Conservation (phyloP, 768 basidiomycete genomes). For the Pholiota microspora region DNA sequence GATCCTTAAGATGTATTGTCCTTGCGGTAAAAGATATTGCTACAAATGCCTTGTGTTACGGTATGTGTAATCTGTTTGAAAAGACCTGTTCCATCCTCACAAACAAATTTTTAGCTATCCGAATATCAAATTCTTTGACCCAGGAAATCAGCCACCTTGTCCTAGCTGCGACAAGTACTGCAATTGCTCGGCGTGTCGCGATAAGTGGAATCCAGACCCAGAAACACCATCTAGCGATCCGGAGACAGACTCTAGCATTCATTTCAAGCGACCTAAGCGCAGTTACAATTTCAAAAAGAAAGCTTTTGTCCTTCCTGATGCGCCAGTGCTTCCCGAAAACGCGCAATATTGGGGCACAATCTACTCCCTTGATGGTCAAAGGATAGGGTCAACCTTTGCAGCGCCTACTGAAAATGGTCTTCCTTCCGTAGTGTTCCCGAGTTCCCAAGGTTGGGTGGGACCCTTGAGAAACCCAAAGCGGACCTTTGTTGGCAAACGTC, state of each 20-base stretch:
- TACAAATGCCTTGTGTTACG: conserved; percentile 15
- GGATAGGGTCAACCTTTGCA: background rate
- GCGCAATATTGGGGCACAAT: conserved; percentile 8
- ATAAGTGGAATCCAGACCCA: background rate
- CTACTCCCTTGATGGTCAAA: conserved; percentile 1
- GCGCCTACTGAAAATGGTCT: background rate
- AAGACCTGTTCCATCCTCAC: background rate
- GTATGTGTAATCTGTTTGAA: conserved; percentile 12
- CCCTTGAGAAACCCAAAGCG: background rate
- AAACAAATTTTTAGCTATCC: conserved; percentile 25
- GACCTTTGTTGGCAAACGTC: conserved; percentile 13
- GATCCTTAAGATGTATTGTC: conserved; percentile 17
- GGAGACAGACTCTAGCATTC: too few species aligned
- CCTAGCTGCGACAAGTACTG: conserved; percentile 1
- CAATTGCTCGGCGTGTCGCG: background rate
- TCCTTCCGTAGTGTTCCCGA: background rate
- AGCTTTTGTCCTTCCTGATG: background rate
- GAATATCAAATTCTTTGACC: conserved; percentile 17
- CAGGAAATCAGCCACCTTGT: background rate
- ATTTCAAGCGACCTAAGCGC: too few species aligned
- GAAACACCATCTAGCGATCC: too few species aligned
- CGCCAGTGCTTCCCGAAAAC: background rate
- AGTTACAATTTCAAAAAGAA: too few species aligned
- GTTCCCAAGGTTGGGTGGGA: background rate
- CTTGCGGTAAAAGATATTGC: conserved; percentile 15